Evolutionary conservation across 1,284 basidiomycete genomes (phyloP).

Genomic region (Rhodotorula sp.): DNA sequence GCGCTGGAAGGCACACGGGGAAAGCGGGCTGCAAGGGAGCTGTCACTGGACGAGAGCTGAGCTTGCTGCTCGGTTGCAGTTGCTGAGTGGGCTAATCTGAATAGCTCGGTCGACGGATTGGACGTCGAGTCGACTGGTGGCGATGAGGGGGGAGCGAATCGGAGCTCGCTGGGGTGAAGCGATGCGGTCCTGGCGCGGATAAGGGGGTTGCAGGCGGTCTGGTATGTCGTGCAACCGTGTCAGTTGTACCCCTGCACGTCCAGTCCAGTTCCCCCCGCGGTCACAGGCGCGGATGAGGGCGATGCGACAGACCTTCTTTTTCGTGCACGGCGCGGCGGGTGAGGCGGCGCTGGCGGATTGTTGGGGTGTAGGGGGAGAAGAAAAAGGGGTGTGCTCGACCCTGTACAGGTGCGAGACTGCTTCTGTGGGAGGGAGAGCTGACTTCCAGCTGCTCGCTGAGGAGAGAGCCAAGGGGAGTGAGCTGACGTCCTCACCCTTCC

Average conservation of each 20-base stretch:
- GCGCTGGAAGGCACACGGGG: background rate
- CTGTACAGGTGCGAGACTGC: too few species aligned
- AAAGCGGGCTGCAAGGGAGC: background rate
- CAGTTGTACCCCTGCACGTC: background rate
- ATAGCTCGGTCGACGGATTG: background rate
- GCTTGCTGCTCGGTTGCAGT: too few species aligned
- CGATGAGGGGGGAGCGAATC: background rate
- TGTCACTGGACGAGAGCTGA: too few species aligned
- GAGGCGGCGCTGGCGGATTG: too few species aligned
- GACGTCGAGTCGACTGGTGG: background rate
- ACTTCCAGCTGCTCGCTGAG: too few species aligned
- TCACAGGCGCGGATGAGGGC: background rate
- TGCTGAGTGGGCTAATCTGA: background rate
- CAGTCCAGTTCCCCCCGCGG: too few species aligned
- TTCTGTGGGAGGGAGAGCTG: too few species aligned
- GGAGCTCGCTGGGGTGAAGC: background rate
- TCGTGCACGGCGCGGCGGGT: background rate
- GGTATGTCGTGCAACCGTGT: background rate
- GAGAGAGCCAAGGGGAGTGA: too few species aligned
- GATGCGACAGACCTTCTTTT: conserved; percentile 1
- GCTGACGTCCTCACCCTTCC: too few species aligned
- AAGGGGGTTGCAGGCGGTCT: background rate
- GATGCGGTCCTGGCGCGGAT: background rate
- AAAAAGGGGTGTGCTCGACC: background rate
- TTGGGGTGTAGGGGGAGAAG: background rate